phyloP scores from a whole-genome alignment of 2,329 filamentous ascomycete species.

The Ceratocystiopsis minuta region DNA sequence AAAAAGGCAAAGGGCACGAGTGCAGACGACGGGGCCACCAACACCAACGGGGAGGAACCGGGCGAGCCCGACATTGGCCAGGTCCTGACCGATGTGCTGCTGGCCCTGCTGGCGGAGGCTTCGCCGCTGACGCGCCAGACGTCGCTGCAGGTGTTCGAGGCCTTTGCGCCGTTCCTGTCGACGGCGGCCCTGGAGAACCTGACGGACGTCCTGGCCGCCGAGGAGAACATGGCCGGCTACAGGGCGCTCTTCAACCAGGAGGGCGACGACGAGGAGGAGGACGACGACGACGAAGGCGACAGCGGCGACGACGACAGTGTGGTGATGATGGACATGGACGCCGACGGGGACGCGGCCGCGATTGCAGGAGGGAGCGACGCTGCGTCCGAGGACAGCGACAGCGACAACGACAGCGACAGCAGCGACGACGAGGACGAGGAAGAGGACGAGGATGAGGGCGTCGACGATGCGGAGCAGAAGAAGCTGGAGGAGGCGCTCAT shows the following conservation, averaged over 20 bases:
- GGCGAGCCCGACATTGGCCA: constrained; percentile 37
- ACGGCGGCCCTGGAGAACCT: constrained; percentile 49
- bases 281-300: constrained; percentile 25
- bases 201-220: constrained; percentile 52
- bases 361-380: too few relatives aligned
- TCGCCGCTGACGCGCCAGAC: constrained; percentile 74
- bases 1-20: constrained; percentile 9
- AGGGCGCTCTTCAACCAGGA: constrained; percentile 61
- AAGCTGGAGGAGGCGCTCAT: background rate
- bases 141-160: constrained; percentile 72
- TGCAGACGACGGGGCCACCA: background rate
- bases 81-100: constrained; percentile 66
- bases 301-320: constrained; percentile 21
- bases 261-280: constrained; percentile 21
- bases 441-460: background rate
- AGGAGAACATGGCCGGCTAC: constrained; percentile 69
- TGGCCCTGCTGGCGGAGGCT: constrained; percentile 76
- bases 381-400: constrained; percentile 21
- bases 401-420: constrained; percentile 19
- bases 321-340: constrained; percentile 10
- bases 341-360: background rate
- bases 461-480: background rate
- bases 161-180: constrained; percentile 61
- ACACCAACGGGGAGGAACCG: background rate
- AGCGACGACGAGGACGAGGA: background rate